Evolutionary conservation across 2,329 filamentous ascomycete species (phyloP).

Genomic region (Penicillium occitanis): DNA sequence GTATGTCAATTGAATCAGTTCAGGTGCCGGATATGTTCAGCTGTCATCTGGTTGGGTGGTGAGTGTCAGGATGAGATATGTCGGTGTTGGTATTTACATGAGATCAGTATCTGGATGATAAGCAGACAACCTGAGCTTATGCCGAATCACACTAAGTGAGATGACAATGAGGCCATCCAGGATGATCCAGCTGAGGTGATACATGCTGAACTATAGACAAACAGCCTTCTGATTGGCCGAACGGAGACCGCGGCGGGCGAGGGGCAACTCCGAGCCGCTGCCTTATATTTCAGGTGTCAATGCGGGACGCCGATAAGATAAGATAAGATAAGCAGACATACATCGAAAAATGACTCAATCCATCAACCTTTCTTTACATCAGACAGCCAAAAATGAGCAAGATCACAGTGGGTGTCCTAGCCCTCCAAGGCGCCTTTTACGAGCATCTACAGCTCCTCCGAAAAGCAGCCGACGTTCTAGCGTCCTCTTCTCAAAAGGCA

Average conservation of each 20-base stretch:
- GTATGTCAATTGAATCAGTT: background rate
- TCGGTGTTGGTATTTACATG: background rate
- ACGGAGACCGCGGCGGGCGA: slow-evolving; percentile 14
- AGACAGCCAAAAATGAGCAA: slow-evolving; percentile 27
- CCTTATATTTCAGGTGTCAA: background rate
- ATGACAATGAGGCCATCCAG: slow-evolving; percentile 2
- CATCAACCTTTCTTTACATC: background rate
- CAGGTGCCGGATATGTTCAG: background rate
- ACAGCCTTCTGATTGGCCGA: slow-evolving; percentile 6
- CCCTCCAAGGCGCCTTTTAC: slow-evolving; percentile 88
- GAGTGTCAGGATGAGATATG: background rate
- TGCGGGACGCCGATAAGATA: slow-evolving; percentile 6
- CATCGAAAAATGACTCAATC: background rate
- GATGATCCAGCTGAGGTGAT: background rate
- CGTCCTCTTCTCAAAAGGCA: slow-evolving; percentile 24
- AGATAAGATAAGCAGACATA: background rate
- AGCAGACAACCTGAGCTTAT: background rate
- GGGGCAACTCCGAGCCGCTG: slow-evolving; percentile 1
- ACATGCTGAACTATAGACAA: background rate
- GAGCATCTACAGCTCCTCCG: slow-evolving; percentile 80
- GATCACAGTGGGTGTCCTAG: slow-evolving; percentile 62
- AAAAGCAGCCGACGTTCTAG: slow-evolving; percentile 60
- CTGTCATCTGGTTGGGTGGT: background rate
- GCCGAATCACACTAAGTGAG: background rate
- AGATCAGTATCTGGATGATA: background rate